phyloP scores from a whole-genome alignment of 257 asterid species.

The Solanum rostratum region DNA sequence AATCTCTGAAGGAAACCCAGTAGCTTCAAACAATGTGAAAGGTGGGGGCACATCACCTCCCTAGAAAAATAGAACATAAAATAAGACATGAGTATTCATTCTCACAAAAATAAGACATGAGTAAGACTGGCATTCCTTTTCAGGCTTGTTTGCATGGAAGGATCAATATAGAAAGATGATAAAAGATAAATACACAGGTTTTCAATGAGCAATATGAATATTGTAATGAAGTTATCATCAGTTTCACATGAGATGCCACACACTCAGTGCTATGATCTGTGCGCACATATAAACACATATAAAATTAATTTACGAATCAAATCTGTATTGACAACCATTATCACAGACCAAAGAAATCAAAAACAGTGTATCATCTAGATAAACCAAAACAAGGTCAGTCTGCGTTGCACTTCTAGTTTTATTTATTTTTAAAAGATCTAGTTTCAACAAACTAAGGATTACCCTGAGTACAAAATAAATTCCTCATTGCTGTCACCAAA shows the following conservation, averaged over 20 bases:
- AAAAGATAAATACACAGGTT: neutral
- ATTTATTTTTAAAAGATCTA: neutral
- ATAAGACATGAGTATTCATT: neutral
- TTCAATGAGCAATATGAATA: too few species aligned
- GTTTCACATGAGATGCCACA: neutral
- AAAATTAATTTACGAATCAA: neutral
- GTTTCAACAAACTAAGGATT: neutral
- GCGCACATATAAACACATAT: neutral
- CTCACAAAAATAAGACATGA: neutral
- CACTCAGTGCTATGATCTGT: neutral
- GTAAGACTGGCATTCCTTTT: neutral
- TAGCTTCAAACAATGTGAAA: slow-evolving; percentile 57
- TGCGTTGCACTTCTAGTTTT: neutral
- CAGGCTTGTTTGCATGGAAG: neutral
- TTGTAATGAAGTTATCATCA: neutral
- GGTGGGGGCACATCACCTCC: slow-evolving; percentile 86
- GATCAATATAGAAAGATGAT: neutral
- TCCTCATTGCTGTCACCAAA: neutral
- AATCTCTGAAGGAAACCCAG: slow-evolving; percentile 81
- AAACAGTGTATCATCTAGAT: neutral
- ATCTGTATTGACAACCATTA: neutral
- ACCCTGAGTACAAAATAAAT: neutral
- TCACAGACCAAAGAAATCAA: neutral
- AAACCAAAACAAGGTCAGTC: neutral
- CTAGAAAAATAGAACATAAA: slow-evolving; percentile 20